These are phyloP conservation scores for Alternaria incomplexa DNA, from an alignment of 2,329 filamentous ascomycete genomes.

Conservation along the genomic window DNA sequence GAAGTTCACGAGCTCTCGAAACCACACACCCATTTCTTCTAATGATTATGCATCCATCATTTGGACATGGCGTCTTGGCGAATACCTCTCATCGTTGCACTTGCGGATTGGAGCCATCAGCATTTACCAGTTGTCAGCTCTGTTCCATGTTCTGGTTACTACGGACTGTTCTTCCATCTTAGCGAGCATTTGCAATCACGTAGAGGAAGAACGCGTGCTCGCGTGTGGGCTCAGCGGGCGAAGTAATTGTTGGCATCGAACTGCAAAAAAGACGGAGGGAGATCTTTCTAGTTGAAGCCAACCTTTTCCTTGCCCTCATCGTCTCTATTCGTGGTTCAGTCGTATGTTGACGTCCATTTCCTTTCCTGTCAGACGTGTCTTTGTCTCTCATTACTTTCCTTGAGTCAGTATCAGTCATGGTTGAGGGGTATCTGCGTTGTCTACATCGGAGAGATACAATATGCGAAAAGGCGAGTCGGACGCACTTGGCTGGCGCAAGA, in stretches of 20 bases:
- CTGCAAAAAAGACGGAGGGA: slow-evolving; percentile 26
- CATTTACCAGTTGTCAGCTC: slow-evolving; percentile 51
- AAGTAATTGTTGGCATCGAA: slow-evolving; percentile 25
- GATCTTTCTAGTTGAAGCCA: slow-evolving; percentile 30
- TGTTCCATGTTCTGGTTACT: slow-evolving; percentile 51
- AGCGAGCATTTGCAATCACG: slow-evolving; percentile 49
- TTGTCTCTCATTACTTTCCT: slow-evolving; percentile 25
- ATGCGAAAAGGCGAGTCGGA: slow-evolving; percentile 11
- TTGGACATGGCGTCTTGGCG: slow-evolving; percentile 52
- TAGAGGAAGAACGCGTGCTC: slow-evolving; percentile 36
- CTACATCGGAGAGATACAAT: slow-evolving; percentile 25
- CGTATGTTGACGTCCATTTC: slow-evolving; percentile 30
- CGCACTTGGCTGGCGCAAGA: slow-evolving; percentile 38
- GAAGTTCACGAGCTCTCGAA: slow-evolving; percentile 99
- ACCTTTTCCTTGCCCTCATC: slow-evolving; percentile 36
- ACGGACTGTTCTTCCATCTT: slow-evolving; percentile 49
- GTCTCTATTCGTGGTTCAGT: slow-evolving; percentile 34
- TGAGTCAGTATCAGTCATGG: slow-evolving; percentile 27
- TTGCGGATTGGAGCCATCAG: slow-evolving; percentile 47
- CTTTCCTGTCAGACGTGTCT: slow-evolving; percentile 27
- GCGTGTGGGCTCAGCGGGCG: slow-evolving; percentile 26
- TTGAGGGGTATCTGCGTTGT: slow-evolving; percentile 15
- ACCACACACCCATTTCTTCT: slow-evolving; percentile 99
- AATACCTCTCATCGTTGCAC: slow-evolving; percentile 43
- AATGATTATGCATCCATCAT: slow-evolving; percentile 58